A percentile compares a stretch with the other conserved stretches of the same genome.
Conservation (phyloP, 768 basidiomycete genomes). For the Podaxis mareebaensis region DNA sequence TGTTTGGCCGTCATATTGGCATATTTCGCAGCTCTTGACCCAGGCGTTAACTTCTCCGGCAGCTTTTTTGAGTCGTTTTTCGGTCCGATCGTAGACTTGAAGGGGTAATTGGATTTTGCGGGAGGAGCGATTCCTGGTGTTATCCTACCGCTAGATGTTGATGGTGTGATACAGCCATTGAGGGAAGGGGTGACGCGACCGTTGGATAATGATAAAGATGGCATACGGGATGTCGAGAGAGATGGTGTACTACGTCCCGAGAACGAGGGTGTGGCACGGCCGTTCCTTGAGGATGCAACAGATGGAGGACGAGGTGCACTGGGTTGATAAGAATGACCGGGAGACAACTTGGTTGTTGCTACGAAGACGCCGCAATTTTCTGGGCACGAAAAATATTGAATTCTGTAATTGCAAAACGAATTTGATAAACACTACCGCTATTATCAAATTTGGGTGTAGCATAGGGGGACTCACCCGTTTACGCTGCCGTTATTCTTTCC, state of each 20-base stretch:
- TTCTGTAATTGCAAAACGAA: constrained; percentile 41
- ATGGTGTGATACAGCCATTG: constrained; percentile 54
- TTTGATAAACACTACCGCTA: constrained; percentile 12
- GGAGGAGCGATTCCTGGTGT: constrained; percentile 41
- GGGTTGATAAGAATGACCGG: constrained; percentile 41
- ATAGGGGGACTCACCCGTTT: constrained; percentile 63
- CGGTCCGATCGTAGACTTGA: constrained; percentile 35
- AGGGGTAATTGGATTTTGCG: constrained; percentile 29
- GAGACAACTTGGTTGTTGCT: constrained; percentile 75
- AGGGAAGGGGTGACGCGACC: constrained; percentile 42
- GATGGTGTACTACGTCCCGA: constrained; percentile 56
- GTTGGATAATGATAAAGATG: constrained; percentile 37
- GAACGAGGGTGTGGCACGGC: constrained; percentile 60
- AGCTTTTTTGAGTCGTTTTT: constrained; percentile 31
- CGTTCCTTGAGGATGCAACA: constrained; percentile 71
- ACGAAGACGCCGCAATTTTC: constrained; percentile 92
- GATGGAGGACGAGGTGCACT: constrained; percentile 64
- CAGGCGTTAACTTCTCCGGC: constrained; percentile 64
- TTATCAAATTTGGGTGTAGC: constrained; percentile 4
- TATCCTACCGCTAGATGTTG: constrained; percentile 34
- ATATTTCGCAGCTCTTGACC: constrained; percentile 85
- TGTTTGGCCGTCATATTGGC: constrained; percentile 84
- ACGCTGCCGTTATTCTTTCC: constrained; percentile 96
- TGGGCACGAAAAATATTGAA: constrained; percentile 84
- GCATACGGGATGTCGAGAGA: constrained; percentile 33